Conservation (phyloP, 805 yeast species). For the Yarrowia divulgata region DNA sequence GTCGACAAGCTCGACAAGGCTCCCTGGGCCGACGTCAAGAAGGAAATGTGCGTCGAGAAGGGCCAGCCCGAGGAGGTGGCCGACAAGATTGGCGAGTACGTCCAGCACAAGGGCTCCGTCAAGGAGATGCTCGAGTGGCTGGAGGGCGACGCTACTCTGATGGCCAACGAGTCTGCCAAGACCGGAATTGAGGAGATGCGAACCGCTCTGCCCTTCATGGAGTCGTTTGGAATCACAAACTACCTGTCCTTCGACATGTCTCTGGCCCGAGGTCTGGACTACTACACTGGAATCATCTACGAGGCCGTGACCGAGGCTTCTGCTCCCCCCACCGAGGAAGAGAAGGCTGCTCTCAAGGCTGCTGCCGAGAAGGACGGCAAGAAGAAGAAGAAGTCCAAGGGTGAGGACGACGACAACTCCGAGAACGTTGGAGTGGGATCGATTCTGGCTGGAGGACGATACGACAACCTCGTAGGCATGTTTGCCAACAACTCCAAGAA, state of each 20-base stretch:
- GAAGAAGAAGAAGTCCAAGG: constrained; percentile 55
- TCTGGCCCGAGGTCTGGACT: constrained; percentile 95
- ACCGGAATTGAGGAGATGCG: constrained; percentile 84
- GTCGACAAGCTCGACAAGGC: constrained; percentile 95
- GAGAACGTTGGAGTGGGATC: constrained; percentile 98
- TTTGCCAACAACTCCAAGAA: constrained; percentile 84
- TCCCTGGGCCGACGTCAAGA: constrained; percentile 94
- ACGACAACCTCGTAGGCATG: constrained; percentile 96
- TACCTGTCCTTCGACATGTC: constrained; percentile 88
- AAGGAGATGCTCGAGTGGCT: constrained; percentile 59
- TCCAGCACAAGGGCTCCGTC: constrained; percentile 73
- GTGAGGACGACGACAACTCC: constrained; percentile 83
- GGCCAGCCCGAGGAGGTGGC: constrained; percentile 91
- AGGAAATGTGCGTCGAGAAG: constrained; percentile 92
- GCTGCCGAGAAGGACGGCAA: constrained; percentile 48
- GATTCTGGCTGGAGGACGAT: constrained; percentile 98
- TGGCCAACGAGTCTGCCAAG: constrained; percentile 73
- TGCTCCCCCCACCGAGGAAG: constrained; percentile 90
- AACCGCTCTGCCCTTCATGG: constrained; percentile 74
- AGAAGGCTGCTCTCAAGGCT: constrained; percentile 58
- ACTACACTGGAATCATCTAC: constrained; percentile 95
- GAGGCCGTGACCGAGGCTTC: constrained; percentile 95
- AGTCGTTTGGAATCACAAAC: constrained; percentile 74
- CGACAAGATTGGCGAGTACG: constrained; percentile 89
- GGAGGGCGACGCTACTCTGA: constrained; percentile 63